phyloP scores from a whole-genome alignment of 805 yeast species.

The Metschnikowia amazonensis region DNA sequence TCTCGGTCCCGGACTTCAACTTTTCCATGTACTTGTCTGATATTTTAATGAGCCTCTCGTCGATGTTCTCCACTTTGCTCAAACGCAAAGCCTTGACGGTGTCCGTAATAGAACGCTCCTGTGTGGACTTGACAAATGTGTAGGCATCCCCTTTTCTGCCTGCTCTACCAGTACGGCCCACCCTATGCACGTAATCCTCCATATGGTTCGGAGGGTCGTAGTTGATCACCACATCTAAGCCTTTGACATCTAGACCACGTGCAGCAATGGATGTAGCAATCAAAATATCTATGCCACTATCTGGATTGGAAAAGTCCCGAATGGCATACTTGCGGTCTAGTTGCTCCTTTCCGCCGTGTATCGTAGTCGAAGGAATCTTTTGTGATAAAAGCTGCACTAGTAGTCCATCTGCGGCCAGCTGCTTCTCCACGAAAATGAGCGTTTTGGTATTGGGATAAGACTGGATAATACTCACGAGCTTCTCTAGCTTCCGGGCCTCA shows the following conservation, averaged over 20 bases:
- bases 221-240: constrained; percentile 73
- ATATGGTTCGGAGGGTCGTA: constrained; percentile 48
- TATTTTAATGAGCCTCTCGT: constrained; percentile 46
- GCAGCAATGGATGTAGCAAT: constrained; percentile 95
- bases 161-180: constrained; percentile 95
- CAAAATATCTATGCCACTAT: constrained; percentile 57
- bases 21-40: constrained; percentile 56
- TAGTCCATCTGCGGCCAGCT: constrained; percentile 76
- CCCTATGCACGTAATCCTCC: constrained; percentile 95
- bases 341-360: constrained; percentile 93
- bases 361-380: constrained; percentile 58
- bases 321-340: constrained; percentile 74
- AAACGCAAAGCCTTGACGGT: constrained; percentile 64
- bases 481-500: constrained; percentile 44
- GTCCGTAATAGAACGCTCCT: constrained; percentile 64
- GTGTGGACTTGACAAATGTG: constrained; percentile 62
- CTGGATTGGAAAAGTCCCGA: constrained; percentile 53
- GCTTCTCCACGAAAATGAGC: constrained; percentile 83
- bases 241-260: constrained; percentile 91
- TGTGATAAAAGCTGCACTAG: constrained; percentile 48
- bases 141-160: constrained; percentile 56
- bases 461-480: constrained; percentile 54
- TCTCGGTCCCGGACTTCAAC: constrained; percentile 61
- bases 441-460: constrained; percentile 47
- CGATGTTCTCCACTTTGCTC: constrained; percentile 48